Evolutionary conservation across 2,329 filamentous ascomycete genomes (phyloP), one percentile per base, ranked within the genome.

Genomic region (Rutstroemia sp.): DNA sequence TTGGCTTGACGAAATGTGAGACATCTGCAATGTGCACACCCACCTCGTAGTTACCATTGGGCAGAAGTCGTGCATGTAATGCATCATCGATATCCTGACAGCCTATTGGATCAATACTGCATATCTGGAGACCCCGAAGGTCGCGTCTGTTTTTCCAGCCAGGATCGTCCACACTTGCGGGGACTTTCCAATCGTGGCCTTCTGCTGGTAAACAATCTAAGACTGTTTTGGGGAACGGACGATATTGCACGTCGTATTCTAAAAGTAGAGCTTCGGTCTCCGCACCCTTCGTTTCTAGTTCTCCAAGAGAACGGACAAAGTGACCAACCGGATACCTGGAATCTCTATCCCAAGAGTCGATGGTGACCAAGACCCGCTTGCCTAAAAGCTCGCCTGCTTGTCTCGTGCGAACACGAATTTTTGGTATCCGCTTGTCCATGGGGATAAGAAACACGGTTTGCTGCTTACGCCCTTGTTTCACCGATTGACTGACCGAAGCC

Each of bases 31-130:
- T 99, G 72, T 99, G 95, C 16, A 99, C 94, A 61, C 94, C 94
- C 9, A 99, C 91, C 71, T 97, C 90, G 62, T 85, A 92, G 70
- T 97, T 96, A 45, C 95, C 94, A 66, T 97, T 97, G 0, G 90
- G 86, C 21, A 99, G 75, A 51, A 80, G 78, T 59, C 85, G 81
- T 6, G 94, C 92, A 71, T 99, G 95, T 6, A 99, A 81, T 17
- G 94, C 94, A 72, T 99, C 95, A 67, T 99, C 94, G 57, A 99
- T 99, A 76, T 99, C 94, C 67, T 97, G 92, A 72, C 94, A 99
- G 2, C 92, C 92, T 30, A 90, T 83, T 49, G 94, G 94, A 69
- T 99, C 94, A 67, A 99, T 99, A 73, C 92, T 97, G 80, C 94
- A 99, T 61, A 99, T 89, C 45, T 95, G 78, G 12, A 96, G 81